Evolutionary conservation across 352 stramenopile genomes (phyloP).

Genomic region (Phytophthora hybrid): DNA sequence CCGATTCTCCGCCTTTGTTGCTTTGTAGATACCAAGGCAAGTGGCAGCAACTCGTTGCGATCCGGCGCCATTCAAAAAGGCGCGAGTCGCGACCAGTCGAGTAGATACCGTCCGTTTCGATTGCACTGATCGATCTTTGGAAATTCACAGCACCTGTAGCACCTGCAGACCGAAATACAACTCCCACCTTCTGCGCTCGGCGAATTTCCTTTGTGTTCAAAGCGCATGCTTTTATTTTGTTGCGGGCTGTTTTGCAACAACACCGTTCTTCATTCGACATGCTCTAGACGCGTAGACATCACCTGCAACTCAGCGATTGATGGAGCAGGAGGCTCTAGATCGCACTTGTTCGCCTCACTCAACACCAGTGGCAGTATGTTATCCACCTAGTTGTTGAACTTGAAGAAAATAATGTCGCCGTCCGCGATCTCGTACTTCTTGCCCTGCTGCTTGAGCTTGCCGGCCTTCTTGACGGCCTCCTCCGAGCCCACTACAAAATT

Average conservation of each 20-base stretch:
- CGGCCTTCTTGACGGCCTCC: conserved; percentile 90
- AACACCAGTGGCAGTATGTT: conserved; percentile 23
- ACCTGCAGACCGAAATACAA: conserved; percentile 11
- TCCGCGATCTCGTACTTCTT: conserved; percentile 93
- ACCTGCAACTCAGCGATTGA: conserved; percentile 92
- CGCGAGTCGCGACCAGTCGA: conserved; percentile 43
- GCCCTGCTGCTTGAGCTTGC: conserved; percentile 90
- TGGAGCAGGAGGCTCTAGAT: conserved; percentile 6
- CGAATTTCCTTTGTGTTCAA: conserved; percentile 32
- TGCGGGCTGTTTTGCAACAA: conserved; percentile 29
- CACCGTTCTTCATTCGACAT: conserved; percentile 27
- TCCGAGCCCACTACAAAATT: conserved; percentile 70
- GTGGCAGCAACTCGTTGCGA: conserved; percentile 6
- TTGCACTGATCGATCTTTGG: neutral
- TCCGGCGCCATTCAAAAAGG: conserved; percentile 33
- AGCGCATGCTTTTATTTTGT: conserved; percentile 48
- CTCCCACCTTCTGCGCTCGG: neutral
- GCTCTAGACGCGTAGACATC: conserved; percentile 44
- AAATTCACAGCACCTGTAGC: neutral
- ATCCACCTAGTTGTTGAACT: conserved; percentile 91
- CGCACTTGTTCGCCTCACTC: conserved; percentile 27
- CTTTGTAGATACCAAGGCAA: conserved; percentile 1
- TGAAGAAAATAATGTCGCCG: conserved; percentile 93
- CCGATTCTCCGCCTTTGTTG: neutral
- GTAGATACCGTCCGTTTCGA: conserved; percentile 38